phyloP scores from a whole-genome alignment of 2,329 filamentous ascomycete genomes.

The Beauveria varroae region DNA sequence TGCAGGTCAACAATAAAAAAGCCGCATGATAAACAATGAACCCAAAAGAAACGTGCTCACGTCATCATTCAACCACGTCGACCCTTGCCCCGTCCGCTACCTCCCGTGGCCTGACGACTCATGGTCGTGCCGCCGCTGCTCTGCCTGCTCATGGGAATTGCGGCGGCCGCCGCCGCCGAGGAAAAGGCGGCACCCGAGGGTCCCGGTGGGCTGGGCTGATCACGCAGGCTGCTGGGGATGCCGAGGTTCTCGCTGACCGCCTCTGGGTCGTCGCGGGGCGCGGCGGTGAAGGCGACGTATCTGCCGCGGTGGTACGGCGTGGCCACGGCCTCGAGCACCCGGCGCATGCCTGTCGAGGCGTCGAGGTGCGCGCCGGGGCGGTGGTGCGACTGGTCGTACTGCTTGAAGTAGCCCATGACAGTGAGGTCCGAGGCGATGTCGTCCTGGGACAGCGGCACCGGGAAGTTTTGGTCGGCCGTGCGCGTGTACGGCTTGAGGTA shows the following conservation, averaged over 20 bases:
- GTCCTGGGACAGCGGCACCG: slow-evolving; percentile 40
- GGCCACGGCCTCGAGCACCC: slow-evolving; percentile 48
- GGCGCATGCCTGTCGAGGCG: slow-evolving; percentile 36
- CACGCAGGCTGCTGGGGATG: slow-evolving; percentile 38
- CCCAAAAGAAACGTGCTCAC: neutral
- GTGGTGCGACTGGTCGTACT: slow-evolving; percentile 46
- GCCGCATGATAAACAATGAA: neutral
- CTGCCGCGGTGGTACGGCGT: slow-evolving; percentile 38
- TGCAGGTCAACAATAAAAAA: neutral
- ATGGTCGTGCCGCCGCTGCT: slow-evolving; percentile 47
- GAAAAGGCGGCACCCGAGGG: slow-evolving; percentile 21
- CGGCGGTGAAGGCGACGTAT: slow-evolving; percentile 41
- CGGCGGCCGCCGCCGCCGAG: slow-evolving; percentile 31
- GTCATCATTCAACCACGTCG: slow-evolving; percentile 20
- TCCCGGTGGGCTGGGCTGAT: slow-evolving; percentile 27
- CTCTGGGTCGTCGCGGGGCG: slow-evolving; percentile 40
- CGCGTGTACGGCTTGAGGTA: slow-evolving; percentile 52
- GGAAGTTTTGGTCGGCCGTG: slow-evolving; percentile 48
- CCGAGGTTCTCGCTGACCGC: slow-evolving; percentile 42
- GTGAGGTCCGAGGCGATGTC: slow-evolving; percentile 48
- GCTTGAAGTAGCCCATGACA: slow-evolving; percentile 51
- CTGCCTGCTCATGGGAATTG: slow-evolving; percentile 47
- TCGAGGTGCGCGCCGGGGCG: slow-evolving; percentile 51
- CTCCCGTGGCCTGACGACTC: slow-evolving; percentile 46
- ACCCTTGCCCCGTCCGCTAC: slow-evolving; percentile 41